Conservation (phyloP, 805 yeast genomes). For the Ogataea nonfermentans region DNA sequence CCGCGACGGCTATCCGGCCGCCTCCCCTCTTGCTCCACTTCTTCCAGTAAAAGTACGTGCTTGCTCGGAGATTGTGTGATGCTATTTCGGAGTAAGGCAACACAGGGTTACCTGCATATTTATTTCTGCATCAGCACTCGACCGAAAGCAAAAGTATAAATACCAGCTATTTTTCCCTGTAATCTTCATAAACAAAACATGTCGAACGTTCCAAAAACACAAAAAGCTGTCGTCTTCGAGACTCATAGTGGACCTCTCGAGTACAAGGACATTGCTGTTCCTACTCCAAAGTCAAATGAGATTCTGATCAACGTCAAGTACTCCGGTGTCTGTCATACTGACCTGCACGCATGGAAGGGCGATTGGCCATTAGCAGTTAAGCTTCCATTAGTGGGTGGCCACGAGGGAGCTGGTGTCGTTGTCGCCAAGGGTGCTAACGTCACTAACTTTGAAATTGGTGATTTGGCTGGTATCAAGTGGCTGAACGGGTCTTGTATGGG, state of each 20-base stretch:
- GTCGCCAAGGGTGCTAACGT: constrained; percentile 74
- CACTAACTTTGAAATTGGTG: constrained; percentile 71
- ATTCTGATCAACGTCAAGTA: constrained; percentile 77
- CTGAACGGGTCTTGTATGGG: constrained; percentile 71
- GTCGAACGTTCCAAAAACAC: constrained; percentile 55
- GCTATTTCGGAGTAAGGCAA: constrained; percentile 11
- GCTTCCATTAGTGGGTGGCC: constrained; percentile 82
- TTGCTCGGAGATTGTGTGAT: constrained; percentile 4
- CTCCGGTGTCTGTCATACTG: constrained; percentile 94
- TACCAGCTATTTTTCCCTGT: constrained; percentile 3
- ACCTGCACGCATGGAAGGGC: constrained; percentile 91
- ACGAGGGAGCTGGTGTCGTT: constrained; percentile 87
- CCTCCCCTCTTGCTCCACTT: constrained; percentile 4
- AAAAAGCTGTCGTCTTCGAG: constrained; percentile 70
- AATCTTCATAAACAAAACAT: constrained; percentile 2
- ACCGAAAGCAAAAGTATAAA: constrained; percentile 5
- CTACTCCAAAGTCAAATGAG: constrained; percentile 74
- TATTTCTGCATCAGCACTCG: constrained; percentile 2
- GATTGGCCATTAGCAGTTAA: constrained; percentile 84
- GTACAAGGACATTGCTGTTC: constrained; percentile 77
- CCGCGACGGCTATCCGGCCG: constrained; percentile 12
- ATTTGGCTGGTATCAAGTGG: constrained; percentile 83
- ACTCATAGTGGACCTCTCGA: constrained; percentile 60
- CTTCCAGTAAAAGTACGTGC: constrained; percentile 3
- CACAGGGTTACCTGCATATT: constrained; percentile 2